A percentile compares a stretch with the other conserved stretches of the same genome.
Evolutionary conservation across 345 rosid species (phyloP).

Genomic region (Geranium rotundifolium): DNA sequence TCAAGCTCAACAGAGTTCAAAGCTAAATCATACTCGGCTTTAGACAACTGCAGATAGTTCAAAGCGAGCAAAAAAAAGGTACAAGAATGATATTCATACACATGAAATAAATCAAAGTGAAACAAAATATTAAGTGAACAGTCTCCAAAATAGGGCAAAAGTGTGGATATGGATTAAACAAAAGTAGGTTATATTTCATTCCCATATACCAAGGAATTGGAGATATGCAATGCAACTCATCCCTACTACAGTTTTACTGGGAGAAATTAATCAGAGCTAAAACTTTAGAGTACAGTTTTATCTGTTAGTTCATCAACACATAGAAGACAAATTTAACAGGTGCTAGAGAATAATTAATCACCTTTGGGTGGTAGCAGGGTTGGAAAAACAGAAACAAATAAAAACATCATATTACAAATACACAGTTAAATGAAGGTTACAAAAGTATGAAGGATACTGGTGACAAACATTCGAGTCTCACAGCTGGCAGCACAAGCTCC

Average conservation of each 20-base stretch:
- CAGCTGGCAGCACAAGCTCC: constrained; percentile 34
- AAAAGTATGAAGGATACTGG: constrained; percentile 39
- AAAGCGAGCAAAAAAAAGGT: not conserved
- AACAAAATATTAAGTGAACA: not conserved
- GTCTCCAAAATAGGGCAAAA: no score
- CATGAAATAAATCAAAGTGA: not conserved
- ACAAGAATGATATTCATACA: not conserved
- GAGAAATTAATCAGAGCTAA: no score
- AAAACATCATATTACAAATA: not conserved
- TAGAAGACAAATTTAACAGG: not conserved
- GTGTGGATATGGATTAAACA: no score
- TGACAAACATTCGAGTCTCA: constrained; percentile 54
- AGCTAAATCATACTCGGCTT: not conserved
- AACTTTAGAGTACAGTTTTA: no score
- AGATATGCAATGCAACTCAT: not conserved
- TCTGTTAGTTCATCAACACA: not conserved
- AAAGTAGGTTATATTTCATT: no score
- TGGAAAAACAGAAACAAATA: not conserved
- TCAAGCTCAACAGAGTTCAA: constrained; percentile 29
- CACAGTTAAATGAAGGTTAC: not conserved
- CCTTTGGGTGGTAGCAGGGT: not conserved
- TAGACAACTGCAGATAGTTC: not conserved
- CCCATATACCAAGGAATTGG: not conserved
- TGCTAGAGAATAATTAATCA: not conserved
- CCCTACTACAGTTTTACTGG: not conserved